phyloP scores from a whole-genome alignment of 1,139 yeast species.

The Hyphopichia khmerensis region DNA sequence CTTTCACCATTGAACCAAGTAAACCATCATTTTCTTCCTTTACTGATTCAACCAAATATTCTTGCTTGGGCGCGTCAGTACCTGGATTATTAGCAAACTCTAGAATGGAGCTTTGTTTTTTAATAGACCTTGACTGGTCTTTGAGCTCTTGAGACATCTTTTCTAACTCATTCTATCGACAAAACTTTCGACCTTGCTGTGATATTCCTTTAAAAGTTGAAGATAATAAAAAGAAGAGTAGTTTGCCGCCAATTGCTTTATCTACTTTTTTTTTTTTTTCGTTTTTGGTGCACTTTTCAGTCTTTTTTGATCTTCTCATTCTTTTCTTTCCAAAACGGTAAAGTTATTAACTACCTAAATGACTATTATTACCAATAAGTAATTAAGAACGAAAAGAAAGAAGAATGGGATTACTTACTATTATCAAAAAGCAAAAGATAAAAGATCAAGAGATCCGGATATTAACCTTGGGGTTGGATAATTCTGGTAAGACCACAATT shows the following conservation, averaged over 20 bases:
- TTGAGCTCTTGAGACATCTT: background rate
- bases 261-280: background rate
- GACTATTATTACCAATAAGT: background rate
- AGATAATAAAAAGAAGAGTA: background rate
- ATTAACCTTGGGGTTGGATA: conserved; percentile 79
- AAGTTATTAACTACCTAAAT: too few species aligned
- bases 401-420: conserved; percentile 78
- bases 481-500: conserved; percentile 84
- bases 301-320: background rate
- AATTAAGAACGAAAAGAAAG: background rate
- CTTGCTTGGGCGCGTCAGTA: background rate
- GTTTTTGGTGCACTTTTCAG: background rate
- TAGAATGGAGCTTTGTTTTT: background rate
- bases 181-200: too few species aligned
- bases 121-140: background rate
- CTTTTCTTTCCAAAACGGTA: too few species aligned
- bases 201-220: background rate
- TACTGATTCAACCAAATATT: too few species aligned
- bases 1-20: background rate
- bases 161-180: background rate
- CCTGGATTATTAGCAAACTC: background rate
- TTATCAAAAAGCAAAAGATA: conserved; percentile 76
- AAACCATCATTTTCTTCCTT: too few species aligned
- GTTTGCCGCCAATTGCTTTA: background rate
- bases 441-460: conserved; percentile 79